Evolutionary conservation across 2,329 filamentous ascomycete species (phyloP), one percentile per base, ranked within the genome.

Genomic region (Malbranchea zuffiana): DNA sequence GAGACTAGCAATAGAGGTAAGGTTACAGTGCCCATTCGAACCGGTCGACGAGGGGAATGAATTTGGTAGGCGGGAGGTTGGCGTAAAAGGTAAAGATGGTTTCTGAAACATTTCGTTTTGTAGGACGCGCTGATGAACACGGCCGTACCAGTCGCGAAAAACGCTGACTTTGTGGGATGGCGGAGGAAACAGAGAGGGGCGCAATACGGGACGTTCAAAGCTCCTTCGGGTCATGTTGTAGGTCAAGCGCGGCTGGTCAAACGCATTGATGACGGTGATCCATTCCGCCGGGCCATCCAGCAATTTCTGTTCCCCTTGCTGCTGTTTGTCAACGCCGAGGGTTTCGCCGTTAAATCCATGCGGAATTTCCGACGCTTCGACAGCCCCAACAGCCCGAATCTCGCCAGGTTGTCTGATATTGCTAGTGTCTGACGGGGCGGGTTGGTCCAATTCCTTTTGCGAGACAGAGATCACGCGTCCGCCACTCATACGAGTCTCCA

Each of bases 401-500:
- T 16, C 16, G 2, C 10, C 5, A 5, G n/a, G n/a, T 3, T 27
- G 12, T 2, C 15, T 13, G 15, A 16, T 12, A 17, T 27, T 32
- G 35, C 6, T 38, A n/a, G n/a, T n/a, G 15, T n/a, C 6, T 1
- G 6, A n/a, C 3, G 12, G 17, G 18, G 16, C 15, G 11, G 18
- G 33, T 26, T 13, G 25, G 3, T 21, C n/a, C n/a, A 16, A 8
- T 6, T 21, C 15, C 19, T 18, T 13, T 7, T 32, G 28, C 4
- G 36, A 16, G 5, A n/a, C 7, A 3, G 23, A 47, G 21, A 49
- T 30, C 13, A 62, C 45, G 41, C 59, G 79, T 10, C 88, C 88
- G n/a, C 84, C 84, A 45, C 69, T 80, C 84, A 95, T 94, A 51
- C 81, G 85, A 0, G 82, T 80, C 57, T 94, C 87, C 10, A 98